These are phyloP conservation scores for Pyrenopolyporus hunteri DNA, from an alignment of 495 filamentous ascomycete genomes.

Conservation along the genomic window DNA sequence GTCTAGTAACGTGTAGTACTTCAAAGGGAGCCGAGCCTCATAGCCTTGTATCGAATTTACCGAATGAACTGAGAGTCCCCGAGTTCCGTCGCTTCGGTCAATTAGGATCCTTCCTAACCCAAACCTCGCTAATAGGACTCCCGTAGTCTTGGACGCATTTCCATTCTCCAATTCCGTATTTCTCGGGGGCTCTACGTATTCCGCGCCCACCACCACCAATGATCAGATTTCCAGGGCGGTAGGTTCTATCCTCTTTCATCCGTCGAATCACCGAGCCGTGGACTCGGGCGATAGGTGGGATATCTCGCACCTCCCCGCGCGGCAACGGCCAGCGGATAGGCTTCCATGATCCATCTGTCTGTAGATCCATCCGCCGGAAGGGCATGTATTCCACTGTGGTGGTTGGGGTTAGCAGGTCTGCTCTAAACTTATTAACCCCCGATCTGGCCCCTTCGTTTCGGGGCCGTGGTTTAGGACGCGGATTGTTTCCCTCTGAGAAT, in stretches of 20 bases:
- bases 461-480: no score
- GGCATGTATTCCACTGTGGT: constrained; percentile 74
- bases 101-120: constrained; percentile 44
- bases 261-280: constrained; percentile 77
- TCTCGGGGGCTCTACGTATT: constrained; percentile 59
- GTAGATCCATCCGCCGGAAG: constrained; percentile 82
- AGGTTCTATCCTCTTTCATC: constrained; percentile 67
- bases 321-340: constrained; percentile 83
- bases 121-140: constrained; percentile 70
- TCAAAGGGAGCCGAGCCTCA: no score
- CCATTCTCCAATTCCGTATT: constrained; percentile 77
- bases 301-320: constrained; percentile 79
- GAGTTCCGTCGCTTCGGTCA: not conserved
- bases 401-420: not conserved
- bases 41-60: no score
- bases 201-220: constrained; percentile 81
- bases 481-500: no score
- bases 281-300: constrained; percentile 71
- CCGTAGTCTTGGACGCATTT: constrained; percentile 65
- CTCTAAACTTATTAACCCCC: no score
- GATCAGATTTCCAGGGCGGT: constrained; percentile 83
- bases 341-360: constrained; percentile 76
- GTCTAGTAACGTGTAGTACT: no score
- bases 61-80: not conserved
- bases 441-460: no score